Evolutionary conservation across 1,284 basidiomycete species (phyloP).

Genomic region (Ceratobasidium sp.): DNA sequence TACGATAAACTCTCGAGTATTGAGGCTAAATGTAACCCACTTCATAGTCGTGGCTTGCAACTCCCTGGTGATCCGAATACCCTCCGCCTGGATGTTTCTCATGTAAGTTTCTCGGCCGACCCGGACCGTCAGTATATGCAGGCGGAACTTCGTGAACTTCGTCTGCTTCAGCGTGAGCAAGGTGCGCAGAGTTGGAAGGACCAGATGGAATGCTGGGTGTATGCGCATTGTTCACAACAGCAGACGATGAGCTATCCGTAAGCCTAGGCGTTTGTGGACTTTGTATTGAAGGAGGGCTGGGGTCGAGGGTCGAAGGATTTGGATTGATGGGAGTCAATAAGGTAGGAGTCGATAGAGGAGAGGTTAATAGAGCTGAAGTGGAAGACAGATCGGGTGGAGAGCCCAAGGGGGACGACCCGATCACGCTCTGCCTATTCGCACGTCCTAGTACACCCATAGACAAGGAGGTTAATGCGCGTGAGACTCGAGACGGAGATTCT

Average conservation of each 20-base stretch:
- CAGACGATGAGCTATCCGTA: not conserved
- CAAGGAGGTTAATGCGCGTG: constrained; percentile 5
- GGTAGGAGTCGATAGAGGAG: not conserved
- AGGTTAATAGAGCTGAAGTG: not conserved
- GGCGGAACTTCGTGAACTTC: not conserved
- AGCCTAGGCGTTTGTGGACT: not conserved
- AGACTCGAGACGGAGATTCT: not conserved
- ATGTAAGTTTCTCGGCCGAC: not conserved
- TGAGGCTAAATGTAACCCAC: constrained; percentile 56
- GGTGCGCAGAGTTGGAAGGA: not conserved
- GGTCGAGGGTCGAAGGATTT: not conserved
- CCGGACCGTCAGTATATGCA: constrained; percentile 11
- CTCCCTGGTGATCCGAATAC: constrained; percentile 65
- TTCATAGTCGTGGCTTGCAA: constrained; percentile 84
- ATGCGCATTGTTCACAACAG: not conserved
- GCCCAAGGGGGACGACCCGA: not conserved
- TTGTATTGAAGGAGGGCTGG: not conserved
- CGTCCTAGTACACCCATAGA: not conserved
- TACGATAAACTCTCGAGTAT: not conserved
- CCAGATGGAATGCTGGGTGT: not conserved
- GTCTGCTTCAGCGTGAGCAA: not conserved
- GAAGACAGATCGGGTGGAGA: not conserved
- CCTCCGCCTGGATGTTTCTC: not conserved
- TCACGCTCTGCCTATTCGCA: not conserved
- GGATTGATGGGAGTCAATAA: too few species aligned